Evolutionary conservation across 495 filamentous ascomycete species (phyloP), one percentile per base, ranked within the genome.

Genomic region (Thozetella sp.): DNA sequence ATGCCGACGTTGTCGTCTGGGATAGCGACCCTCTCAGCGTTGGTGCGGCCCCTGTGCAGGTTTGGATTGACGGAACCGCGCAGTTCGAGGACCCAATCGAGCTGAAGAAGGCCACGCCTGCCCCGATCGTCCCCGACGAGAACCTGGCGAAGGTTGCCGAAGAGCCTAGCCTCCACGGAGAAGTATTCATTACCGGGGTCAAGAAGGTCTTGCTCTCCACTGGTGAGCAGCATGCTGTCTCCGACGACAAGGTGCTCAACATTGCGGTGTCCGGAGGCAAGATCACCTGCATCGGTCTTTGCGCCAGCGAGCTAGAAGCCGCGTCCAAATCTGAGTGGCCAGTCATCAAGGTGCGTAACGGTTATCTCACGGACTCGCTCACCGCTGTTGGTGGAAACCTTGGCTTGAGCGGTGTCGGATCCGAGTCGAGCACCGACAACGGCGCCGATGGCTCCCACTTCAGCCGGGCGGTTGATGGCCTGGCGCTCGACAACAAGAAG

Each of bases 1-100:
- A 90, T 65, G 87, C 86, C 22, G 87, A 90, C 62, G 57, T 90
- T 22, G 87, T 88, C 1, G 78, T 89, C 10, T 90, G 86, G 86
- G 86, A 89, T 63, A 83, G 79, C 51, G 84, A 90, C 64, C 87
- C 87, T 25, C 69, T 90, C 3, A 78, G 77, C 43, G 76, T 84
- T 0, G 87, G 87, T 11, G 86, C 86, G 0, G 73, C 86, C 3
- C 84, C 87, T 0, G 68, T 82, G 0, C 84, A 89, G 58, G 84
- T 90, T 2, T 90, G 81, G 79, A 86, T 90, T 59, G 87, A 90
- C 63, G 86, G 87, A 4, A 82, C 73, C 13, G 74, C 78, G 2
- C 77, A 80, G 53, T 78, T 78, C 23, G 74, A 81, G n/a, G 54
- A 76, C 15, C 76, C 72, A 17, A 65, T 78, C 54, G 72, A 72